phyloP scores from a whole-genome alignment of 192 early-diverging fungal genomes.

The Neocallimastix lanati region DNA sequence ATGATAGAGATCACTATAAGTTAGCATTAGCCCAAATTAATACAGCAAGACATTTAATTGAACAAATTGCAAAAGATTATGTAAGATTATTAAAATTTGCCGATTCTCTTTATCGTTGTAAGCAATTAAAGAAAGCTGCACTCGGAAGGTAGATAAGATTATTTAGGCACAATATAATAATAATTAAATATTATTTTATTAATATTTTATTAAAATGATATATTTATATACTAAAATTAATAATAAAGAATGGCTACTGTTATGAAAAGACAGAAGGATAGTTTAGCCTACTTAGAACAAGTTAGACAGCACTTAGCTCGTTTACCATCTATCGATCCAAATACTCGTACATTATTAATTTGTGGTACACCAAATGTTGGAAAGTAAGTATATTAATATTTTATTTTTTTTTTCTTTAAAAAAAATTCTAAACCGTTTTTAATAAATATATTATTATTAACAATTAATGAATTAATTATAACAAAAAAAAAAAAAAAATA shows the following conservation, averaged over 20 bases:
- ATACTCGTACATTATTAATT: conserved; percentile 94
- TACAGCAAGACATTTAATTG: conserved; percentile 91
- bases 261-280: conserved; percentile 98
- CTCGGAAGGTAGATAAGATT: conserved; percentile 66
- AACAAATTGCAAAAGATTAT: conserved; percentile 95
- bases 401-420: no score
- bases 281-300: conserved; percentile 90
- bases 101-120: conserved; percentile 97
- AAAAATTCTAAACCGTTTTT: no score
- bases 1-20: conserved; percentile 99
- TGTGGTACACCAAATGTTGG: conserved; percentile 99
- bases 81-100: conserved; percentile 94
- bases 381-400: conserved; percentile 74
- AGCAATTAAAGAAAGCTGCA: conserved; percentile 95
- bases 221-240: no score
- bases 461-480: no score
- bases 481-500: no score
- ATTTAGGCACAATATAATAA: no score
- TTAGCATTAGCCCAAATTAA: conserved; percentile 95
- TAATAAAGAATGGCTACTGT: conserved; percentile 87
- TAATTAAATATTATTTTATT: no score
- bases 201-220: no score
- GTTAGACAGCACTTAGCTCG: conserved; percentile 98
- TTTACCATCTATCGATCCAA: conserved; percentile 97
- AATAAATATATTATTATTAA: no score